Conservation (phyloP, 441 rosid species). For the Arabidopsis hybrid region DNA sequence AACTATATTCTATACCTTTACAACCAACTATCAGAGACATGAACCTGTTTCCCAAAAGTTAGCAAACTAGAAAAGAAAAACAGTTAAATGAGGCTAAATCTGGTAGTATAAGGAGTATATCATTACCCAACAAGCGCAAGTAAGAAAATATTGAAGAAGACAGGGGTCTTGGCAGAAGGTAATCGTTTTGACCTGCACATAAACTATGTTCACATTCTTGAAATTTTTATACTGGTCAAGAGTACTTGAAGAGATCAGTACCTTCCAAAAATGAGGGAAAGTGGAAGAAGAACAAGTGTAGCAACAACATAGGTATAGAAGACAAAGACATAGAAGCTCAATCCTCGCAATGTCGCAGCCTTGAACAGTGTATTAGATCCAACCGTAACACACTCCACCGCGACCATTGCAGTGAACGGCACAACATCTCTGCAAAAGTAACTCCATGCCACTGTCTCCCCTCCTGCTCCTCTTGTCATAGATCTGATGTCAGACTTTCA, state of each 20-base stretch:
- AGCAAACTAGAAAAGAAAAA: neutral
- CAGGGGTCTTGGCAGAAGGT: slow-evolving; percentile 43
- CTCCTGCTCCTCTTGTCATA: slow-evolving; percentile 22
- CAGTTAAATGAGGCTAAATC: neutral
- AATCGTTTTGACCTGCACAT: slow-evolving; percentile 36
- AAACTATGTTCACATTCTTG: slow-evolving; percentile 20
- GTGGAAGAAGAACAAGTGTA: slow-evolving; percentile 42
- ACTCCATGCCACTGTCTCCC: slow-evolving; percentile 28
- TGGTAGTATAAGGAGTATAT: neutral
- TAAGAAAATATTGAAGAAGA: slow-evolving; percentile 49
- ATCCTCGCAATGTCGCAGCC: slow-evolving; percentile 34
- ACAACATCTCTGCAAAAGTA: slow-evolving; percentile 29
- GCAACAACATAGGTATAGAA: slow-evolving; percentile 25
- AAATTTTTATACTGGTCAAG: neutral
- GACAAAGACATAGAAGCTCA: slow-evolving; percentile 39
- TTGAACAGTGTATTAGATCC: slow-evolving; percentile 33
- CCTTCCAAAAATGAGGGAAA: slow-evolving; percentile 39
- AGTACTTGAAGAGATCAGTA: neutral
- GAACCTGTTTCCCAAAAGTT: slow-evolving; percentile 31
- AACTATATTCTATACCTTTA: slow-evolving; percentile 41
- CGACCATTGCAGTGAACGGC: slow-evolving; percentile 41
- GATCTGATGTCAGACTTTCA: slow-evolving; percentile 11
- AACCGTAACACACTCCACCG: slow-evolving; percentile 35
- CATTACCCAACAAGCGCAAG: slow-evolving; percentile 52
- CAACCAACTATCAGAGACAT: slow-evolving; percentile 21